phyloP scores from a whole-genome alignment of 495 filamentous ascomycete species.

The Podospora pseudoanserina region DNA sequence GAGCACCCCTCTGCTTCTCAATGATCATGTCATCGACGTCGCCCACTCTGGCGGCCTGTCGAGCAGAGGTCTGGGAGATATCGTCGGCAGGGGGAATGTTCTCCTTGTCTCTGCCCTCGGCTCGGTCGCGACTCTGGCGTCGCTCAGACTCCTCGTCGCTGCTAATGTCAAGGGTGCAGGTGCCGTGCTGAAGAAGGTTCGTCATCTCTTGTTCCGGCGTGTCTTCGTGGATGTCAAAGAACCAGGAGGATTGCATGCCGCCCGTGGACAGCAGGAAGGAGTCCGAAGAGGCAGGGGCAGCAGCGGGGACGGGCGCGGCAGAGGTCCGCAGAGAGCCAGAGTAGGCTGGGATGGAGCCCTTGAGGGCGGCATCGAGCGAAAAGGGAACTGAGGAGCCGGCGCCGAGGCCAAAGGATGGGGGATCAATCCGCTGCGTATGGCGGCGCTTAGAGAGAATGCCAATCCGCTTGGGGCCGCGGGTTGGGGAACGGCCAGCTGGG shows the following conservation, averaged over 20 bases:
- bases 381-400: conserved; percentile 53
- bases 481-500: conserved; percentile 61
- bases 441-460: conserved; percentile 62
- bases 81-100: conserved; percentile 77
- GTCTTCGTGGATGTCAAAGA: conserved; percentile 94
- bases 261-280: conserved; percentile 32
- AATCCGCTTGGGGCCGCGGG: conserved; percentile 54
- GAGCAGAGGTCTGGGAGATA: conserved; percentile 46
- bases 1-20: conserved; percentile 58
- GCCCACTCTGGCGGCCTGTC: conserved; percentile 16
- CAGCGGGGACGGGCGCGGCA: neutral
- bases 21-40: conserved; percentile 41
- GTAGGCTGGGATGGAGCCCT: conserved; percentile 60
- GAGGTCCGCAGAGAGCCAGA: conserved; percentile 31
- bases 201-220: conserved; percentile 81
- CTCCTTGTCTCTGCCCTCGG: conserved; percentile 74
- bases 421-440: conserved; percentile 55
- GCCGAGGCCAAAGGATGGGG: conserved; percentile 44
- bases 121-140: conserved; percentile 50
- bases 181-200: conserved; percentile 87
- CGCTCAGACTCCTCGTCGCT: conserved; percentile 61
- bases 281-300: conserved; percentile 3
- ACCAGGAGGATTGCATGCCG: conserved; percentile 65
- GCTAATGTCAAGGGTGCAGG: conserved; percentile 78
- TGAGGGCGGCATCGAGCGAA: conserved; percentile 74